Percentiles rank a stretch among this genome's conserved stretches.
These are phyloP conservation scores for Penicillium roqueforti DNA, from an alignment of 495 filamentous ascomycete genomes.

Conservation along the genomic window DNA sequence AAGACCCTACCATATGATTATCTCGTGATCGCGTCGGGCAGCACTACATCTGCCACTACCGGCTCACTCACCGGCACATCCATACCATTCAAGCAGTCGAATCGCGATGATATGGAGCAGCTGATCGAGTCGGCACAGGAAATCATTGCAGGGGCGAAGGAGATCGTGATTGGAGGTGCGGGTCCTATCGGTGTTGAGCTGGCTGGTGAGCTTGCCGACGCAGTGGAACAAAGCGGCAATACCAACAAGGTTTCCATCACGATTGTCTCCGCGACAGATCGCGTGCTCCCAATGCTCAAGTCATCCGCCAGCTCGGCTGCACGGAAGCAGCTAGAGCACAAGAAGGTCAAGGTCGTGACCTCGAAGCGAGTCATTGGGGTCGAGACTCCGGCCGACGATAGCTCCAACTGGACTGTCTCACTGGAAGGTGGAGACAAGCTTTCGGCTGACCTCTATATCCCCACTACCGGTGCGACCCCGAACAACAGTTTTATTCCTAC, in stretches of 20 bases:
- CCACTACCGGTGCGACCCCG: constrained; percentile 55
- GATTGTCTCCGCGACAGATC: constrained; percentile 36
- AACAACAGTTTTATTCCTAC: constrained; percentile 58
- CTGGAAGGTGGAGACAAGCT: constrained; percentile 41
- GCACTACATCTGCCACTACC: constrained; percentile 43
- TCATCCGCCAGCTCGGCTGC: constrained; percentile 22
- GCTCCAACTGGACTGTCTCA: constrained; percentile 28
- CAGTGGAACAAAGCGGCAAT: constrained; percentile 35
- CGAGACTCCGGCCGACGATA: constrained; percentile 9
- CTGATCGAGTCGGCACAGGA: constrained; percentile 42
- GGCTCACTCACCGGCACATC: constrained; percentile 34
- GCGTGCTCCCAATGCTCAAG: constrained; percentile 34
- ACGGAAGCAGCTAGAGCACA: constrained; percentile 22
- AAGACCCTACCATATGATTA: constrained; percentile 46
- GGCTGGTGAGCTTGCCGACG: constrained; percentile 55
- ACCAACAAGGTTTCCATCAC: constrained; percentile 39
- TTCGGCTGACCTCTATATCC: constrained; percentile 57
- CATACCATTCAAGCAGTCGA: constrained; percentile 51
- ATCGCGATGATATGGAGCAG: constrained; percentile 39
- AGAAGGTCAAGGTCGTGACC: constrained; percentile 26
- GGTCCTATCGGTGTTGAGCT: constrained; percentile 65
- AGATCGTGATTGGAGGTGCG: constrained; percentile 62
- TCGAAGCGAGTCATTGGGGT: constrained; percentile 19
- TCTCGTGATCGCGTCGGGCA: constrained; percentile 51
- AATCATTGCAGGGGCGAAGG: constrained; percentile 48